Evolutionary conservation across 306 rosid species (phyloP).

Genomic region (Sechiopsis laciniata): DNA sequence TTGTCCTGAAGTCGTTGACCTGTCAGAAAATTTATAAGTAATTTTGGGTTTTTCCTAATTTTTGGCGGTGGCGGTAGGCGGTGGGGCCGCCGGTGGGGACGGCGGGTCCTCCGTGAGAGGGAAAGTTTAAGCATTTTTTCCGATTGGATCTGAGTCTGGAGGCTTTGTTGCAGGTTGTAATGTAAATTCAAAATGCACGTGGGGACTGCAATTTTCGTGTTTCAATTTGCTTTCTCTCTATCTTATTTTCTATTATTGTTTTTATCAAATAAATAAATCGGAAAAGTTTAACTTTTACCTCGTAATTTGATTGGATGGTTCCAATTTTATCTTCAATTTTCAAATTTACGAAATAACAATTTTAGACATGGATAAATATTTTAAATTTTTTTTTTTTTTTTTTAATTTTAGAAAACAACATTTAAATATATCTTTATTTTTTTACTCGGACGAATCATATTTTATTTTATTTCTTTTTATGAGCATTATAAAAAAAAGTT

Average conservation of each 20-base stretch:
- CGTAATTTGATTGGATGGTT: too few species aligned
- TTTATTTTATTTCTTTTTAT: too few species aligned
- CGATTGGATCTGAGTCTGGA: slow-evolving; percentile 8
- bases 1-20: slow-evolving; percentile 19
- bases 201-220: slow-evolving; percentile 13
- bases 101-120: not conserved
- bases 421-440: too few species aligned
- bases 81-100: slow-evolving; percentile 20
- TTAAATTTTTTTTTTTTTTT: too few species aligned
- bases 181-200: not conserved
- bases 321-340: too few species aligned
- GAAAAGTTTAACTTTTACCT: too few species aligned
- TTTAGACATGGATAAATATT: too few species aligned
- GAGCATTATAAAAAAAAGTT: too few species aligned
- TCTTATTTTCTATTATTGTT: not conserved
- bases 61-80: slow-evolving; percentile 11
- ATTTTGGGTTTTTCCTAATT: not conserved
- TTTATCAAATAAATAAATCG: too few species aligned
- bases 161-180: not conserved
- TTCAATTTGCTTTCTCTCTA: not conserved
- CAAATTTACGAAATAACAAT: too few species aligned
- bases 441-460: too few species aligned
- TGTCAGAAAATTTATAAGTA: slow-evolving; percentile 15
- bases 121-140: not conserved
- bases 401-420: too few species aligned